Evolutionary conservation across 768 basidiomycete genomes (phyloP), one percentile per base, ranked within the genome.

Genomic region (Pseudohyphozyma bogoriensis): DNA sequence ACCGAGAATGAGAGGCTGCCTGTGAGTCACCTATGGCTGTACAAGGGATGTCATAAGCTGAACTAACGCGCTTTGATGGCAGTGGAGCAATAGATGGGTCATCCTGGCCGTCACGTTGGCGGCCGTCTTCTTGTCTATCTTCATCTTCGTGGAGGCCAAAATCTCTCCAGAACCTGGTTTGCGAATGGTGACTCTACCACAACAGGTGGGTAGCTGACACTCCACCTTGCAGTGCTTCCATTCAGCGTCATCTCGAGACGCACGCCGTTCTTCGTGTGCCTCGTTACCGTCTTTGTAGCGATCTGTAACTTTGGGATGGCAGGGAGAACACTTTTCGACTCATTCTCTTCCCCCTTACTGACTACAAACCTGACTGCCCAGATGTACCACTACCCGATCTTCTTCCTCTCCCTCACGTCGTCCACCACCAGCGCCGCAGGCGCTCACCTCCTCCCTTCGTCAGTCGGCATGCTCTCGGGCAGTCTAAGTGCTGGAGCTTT

Each of bases 101-200:
- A 73, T 70, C 62, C 81, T 81, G 20, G 76, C 89, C 53, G 74
- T 92, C 51, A 57, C 77, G 50, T 69, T 76, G 44, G 84, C 88
- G 68, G 72, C 74, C 44, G 59, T 84, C 28, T 84, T 78, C 56
- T 77, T 78, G 13, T 65, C 75, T 9, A 65, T 77, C 8, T 96
- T 97, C 73, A 69, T 92, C 36, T 71, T 82, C 49, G 86, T 87
- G 28, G 93, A 97, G 75, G 82, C 80, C 64, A 82, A 81, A 77
- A 82, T 87, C 6, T 79, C 81, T 4, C 85, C 85, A 71, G 58
- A 58, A 35, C 58, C 58, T 22, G 40, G 40, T 42, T 9, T 20
- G 40, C n/a, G 16, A 42, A 42, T 15, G 16, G 7, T n/a, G n/a
- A 20, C 18, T 7, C 18, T 18, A 20, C n/a, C 6, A 9, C 18